Evolutionary conservation across 768 basidiomycete species (phyloP), one percentile per base, ranked within the genome.

Genomic region (Podaxis sp.): DNA sequence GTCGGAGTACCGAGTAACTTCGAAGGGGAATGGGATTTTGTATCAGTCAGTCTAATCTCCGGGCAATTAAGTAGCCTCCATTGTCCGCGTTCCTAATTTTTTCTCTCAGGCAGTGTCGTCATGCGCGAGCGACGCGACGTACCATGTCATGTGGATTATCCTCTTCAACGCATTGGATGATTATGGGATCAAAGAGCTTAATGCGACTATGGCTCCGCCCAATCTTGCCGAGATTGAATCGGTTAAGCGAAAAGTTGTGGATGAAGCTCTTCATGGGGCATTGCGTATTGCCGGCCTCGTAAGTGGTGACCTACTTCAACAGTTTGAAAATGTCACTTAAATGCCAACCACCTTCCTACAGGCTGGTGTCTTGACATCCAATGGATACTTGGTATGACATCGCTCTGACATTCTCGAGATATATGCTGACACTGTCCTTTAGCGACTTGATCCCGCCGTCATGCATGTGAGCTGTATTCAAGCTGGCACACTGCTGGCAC

Each of bases 131-230:
- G 91, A 95, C 70, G 91, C 92, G 29, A 93, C 90, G 29, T 96
- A 91, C 71, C 94, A 97, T 75, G 85, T 90, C 67, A 89, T 96
- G 85, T 96, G 93, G 93, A 87, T 95, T 63, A 85, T 88, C 46
- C 74, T 94, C 3, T 90, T 91, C 73, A 86, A 82, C 65, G 93
- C 94, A 1, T 74, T 96, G 65, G 89, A 93, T 62, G 93, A 96
- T 61, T 94, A 84, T 69, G 93, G 93, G 11, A 80, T 96, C 61
- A 85, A 85, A 64, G 93, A 95, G 68, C 73, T 85, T 63, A 89
- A 89, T 70, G 66, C 74, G 49, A 66, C 68, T 11, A 69, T 74
- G 36, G 66, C 79, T 24, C 75, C 74, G 49, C 63, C 66, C 33
- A 80, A 79, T 64, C 74, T 77, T 52, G 66, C 72, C 19, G 80